These are phyloP conservation scores for Marasmius sp. DNA, from an alignment of 1,284 basidiomycete genomes.

Conservation along the genomic window DNA sequence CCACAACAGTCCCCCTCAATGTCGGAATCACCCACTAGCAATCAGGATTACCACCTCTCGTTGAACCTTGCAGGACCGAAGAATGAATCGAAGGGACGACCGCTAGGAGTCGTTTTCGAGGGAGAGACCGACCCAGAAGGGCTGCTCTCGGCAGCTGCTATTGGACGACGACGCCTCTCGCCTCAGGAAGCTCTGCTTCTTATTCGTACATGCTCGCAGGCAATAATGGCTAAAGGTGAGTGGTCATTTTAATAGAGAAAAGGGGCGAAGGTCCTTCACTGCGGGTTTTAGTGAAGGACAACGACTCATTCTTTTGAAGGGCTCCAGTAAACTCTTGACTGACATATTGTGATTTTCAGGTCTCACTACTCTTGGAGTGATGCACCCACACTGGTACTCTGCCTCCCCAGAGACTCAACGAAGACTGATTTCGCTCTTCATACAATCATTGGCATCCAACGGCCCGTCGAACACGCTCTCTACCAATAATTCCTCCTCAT, in stretches of 20 bases:
- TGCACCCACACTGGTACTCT: constrained; percentile 81
- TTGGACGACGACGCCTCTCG: constrained; percentile 56
- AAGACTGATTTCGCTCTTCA: constrained; percentile 67
- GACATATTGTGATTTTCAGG: constrained; percentile 37
- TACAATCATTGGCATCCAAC: constrained; percentile 57
- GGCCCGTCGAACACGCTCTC: constrained; percentile 45
- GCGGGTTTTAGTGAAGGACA: not conserved
- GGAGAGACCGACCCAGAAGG: constrained; percentile 42
- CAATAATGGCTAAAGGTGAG: constrained; percentile 62
- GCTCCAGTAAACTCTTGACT: not conserved
- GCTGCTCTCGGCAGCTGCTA: constrained; percentile 46
- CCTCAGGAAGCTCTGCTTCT: constrained; percentile 61
- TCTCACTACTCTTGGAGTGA: constrained; percentile 72
- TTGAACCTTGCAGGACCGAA: constrained; percentile 54
- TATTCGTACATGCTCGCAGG: constrained; percentile 62
- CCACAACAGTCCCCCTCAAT: constrained; percentile 30
- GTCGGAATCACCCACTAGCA: constrained; percentile 17
- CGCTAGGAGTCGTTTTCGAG: constrained; percentile 59
- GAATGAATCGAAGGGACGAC: constrained; percentile 43
- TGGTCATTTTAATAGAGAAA: constrained; percentile 8
- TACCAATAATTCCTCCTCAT: constrained; percentile 42
- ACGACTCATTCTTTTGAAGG: no score
- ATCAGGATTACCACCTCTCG: constrained; percentile 44
- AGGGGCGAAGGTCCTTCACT: no score
- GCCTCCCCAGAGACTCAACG: constrained; percentile 66